Base-by-base conservation (phyloP, 2,329 filamentous ascomycete species). In the Calonectria fujianensis region DNA sequence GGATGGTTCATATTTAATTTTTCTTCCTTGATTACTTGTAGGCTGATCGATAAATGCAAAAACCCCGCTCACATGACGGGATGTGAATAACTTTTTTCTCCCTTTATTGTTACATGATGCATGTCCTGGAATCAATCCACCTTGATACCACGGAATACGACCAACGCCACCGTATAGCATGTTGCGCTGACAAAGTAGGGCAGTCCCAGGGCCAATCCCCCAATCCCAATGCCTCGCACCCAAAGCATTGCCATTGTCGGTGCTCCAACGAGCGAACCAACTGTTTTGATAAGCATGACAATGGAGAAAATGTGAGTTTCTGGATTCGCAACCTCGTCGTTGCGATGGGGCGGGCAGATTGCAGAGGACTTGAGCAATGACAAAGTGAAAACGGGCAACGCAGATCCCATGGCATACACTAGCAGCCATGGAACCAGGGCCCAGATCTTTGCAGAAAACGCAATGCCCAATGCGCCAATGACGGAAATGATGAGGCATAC, bases 261-360 rank as follows among this genome's bases (percentile, higher is more conserved):
- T 2, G 87, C 87, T 0, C 88, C 88, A 0, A 89, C 72, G 13
- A 90, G 82, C 9, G 88, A 88, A 4, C 88, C 88, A 0, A 87
- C 80, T 0, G 88, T 88, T 80, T 88, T 88, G 2, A 88, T 83
- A 77, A 90, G 83, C 87, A 89, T 89, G 18, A 88, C 87, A n/a
- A 89, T 85, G 2, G 88, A 87, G 72, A 89, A 89, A 2, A 89
- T 82, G 37, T 87, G 87, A 6, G 83, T 83, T 35, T 88, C 85
- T 0, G 83, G 78, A 18, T 85, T 82, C 0, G 51, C 71, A 69
- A 50, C 45, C 24, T 73, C 59, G 50, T 69, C 48, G 6, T 70
- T 65, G 1, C 32, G 31, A 10, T 75, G 69, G 0, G 48, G 59
- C 16, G 77, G 70, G 20, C 75, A 83, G 20, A 89, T 81, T 2